phyloP scores from a whole-genome alignment of 2,329 filamentous ascomycete genomes.

The Calonectria crousiana region DNA sequence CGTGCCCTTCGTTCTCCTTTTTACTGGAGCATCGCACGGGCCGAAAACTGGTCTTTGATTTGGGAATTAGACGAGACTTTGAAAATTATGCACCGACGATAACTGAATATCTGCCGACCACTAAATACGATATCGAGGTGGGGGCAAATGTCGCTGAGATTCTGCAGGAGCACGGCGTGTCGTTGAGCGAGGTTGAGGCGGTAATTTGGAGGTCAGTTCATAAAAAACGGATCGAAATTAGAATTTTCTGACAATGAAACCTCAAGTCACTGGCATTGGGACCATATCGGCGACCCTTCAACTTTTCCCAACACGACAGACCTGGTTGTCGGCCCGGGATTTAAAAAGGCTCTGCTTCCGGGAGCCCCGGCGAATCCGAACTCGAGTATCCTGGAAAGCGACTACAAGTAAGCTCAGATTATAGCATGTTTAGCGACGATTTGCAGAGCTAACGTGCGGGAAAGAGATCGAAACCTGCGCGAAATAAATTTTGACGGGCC shows the following conservation, averaged over 20 bases:
- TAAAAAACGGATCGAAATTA: neutral
- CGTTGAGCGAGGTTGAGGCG: slow-evolving; percentile 28
- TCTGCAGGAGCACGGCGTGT: slow-evolving; percentile 19
- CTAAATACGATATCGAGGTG: slow-evolving; percentile 42
- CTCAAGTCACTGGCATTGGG: slow-evolving; percentile 59
- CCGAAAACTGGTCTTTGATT: slow-evolving; percentile 45
- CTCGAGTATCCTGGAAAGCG: slow-evolving; percentile 49
- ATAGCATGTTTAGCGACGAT: accelerated
- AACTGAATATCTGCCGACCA: slow-evolving; percentile 42
- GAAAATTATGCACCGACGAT: slow-evolving; percentile 43
- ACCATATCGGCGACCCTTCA: slow-evolving; percentile 65
- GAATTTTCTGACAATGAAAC: neutral
- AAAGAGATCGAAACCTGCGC: slow-evolving; percentile 42
- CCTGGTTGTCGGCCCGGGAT: slow-evolving; percentile 65
- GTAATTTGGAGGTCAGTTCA: slow-evolving; percentile 38
- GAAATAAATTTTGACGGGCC: slow-evolving; percentile 44
- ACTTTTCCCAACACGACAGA: slow-evolving; percentile 59
- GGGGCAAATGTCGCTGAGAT: slow-evolving; percentile 42
- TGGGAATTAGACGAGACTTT: slow-evolving; percentile 47
- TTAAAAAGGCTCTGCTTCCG: slow-evolving; percentile 59
- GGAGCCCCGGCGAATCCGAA: slow-evolving; percentile 57
- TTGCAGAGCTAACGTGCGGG: neutral
- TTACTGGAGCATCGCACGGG: slow-evolving; percentile 46
- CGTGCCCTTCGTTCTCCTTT: slow-evolving; percentile 46
- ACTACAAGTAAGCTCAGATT: slow-evolving; percentile 44